Evolutionary conservation across 2,329 filamentous ascomycete species (phyloP).

Genomic region (Graphium sp.): DNA sequence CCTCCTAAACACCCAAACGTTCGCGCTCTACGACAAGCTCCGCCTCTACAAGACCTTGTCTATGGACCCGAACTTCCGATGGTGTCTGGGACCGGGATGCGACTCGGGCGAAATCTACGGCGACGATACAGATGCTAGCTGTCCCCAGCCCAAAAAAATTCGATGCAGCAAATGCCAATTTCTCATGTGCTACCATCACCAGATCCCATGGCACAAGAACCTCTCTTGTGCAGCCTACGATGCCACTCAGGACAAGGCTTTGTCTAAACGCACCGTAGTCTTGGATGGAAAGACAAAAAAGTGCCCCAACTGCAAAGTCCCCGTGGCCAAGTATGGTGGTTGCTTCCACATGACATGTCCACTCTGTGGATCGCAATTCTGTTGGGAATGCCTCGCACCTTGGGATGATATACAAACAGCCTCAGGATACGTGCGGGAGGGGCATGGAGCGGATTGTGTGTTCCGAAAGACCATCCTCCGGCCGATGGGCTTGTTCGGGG

Average conservation of each 20-base stretch:
- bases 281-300: conserved; percentile 10
- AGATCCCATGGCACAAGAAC: conserved; percentile 11
- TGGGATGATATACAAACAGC: conserved; percentile 7
- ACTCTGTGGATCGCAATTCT: conserved; percentile 18
- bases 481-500: conserved; percentile 6
- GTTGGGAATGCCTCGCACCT: conserved; percentile 13
- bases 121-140: background rate
- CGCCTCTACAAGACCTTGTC: conserved; percentile 3
- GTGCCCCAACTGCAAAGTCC: conserved; percentile 9
- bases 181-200: conserved; percentile 12
- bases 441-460: conserved; percentile 8
- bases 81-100: conserved; percentile 11
- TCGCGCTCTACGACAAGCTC: conserved; percentile 6
- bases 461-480: conserved; percentile 5
- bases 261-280: conserved; percentile 5
- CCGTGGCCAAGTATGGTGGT: conserved; percentile 13
- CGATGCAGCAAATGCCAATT: conserved; percentile 9
- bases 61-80: conserved; percentile 7
- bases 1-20: conserved; percentile 3
- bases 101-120: conserved; percentile 9
- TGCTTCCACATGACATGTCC: conserved; percentile 22
- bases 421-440: conserved; percentile 4
- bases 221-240: conserved; percentile 9
- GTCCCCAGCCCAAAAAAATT: conserved; percentile 6
- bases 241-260: background rate